A percentile compares a stretch with the other conserved stretches of the same genome.
These are phyloP conservation scores for Suillus ampliporus DNA, from an alignment of 768 basidiomycete species.

Conservation along the genomic window DNA sequence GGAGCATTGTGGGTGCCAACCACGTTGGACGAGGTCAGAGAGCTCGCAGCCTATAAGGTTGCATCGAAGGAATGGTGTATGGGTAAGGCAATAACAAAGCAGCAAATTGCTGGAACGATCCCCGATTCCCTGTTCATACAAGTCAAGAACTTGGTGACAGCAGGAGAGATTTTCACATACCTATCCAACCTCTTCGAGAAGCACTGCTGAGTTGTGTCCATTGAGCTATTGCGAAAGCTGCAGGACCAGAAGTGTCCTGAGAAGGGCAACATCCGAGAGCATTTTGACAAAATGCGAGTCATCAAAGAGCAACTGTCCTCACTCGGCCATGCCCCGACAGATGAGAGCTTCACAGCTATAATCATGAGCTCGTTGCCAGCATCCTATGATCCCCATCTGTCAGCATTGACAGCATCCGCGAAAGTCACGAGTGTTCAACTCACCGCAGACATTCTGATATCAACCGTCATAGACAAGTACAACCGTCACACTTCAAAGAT, in stretches of 20 bases:
- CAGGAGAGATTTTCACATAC: neutral
- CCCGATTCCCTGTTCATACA: neutral
- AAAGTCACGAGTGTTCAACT: slow-evolving; percentile 26
- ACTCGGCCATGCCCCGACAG: slow-evolving; percentile 36
- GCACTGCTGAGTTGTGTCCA: slow-evolving; percentile 1
- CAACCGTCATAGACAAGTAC: slow-evolving; percentile 20
- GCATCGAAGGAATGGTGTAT: slow-evolving; percentile 30
- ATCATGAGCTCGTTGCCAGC: slow-evolving; percentile 41
- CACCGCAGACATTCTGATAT: slow-evolving; percentile 21
- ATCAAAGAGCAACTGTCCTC: slow-evolving; percentile 40
- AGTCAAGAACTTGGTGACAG: neutral
- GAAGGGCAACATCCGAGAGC: slow-evolving; percentile 35
- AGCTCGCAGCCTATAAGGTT: slow-evolving; percentile 22
- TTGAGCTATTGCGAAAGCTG: slow-evolving; percentile 8
- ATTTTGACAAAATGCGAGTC: slow-evolving; percentile 37
- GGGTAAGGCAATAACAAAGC: slow-evolving; percentile 35
- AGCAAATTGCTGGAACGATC: slow-evolving; percentile 1
- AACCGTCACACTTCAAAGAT: slow-evolving; percentile 14
- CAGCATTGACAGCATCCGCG: slow-evolving; percentile 29
- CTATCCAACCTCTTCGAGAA: slow-evolving; percentile 7
- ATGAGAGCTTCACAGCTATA: slow-evolving; percentile 40
- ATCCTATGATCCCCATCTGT: slow-evolving; percentile 40
- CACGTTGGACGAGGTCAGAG: slow-evolving; percentile 1
- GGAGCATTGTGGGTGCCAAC: neutral
- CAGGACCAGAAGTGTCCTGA: slow-evolving; percentile 22